These are phyloP conservation scores for Clavispora fructus DNA, from an alignment of 805 yeast species.

Conservation along the genomic window DNA sequence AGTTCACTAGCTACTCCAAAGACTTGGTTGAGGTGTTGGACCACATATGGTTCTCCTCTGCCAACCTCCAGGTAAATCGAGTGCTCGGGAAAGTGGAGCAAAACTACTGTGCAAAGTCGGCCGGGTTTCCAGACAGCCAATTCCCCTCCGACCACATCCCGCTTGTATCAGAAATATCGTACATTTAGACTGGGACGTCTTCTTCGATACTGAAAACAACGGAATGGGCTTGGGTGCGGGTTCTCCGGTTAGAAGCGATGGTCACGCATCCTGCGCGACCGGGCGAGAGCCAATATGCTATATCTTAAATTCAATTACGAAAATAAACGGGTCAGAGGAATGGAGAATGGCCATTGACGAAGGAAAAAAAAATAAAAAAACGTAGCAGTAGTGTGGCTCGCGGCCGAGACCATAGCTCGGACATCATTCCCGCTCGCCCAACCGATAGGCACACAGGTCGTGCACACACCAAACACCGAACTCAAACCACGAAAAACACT, in stretches of 20 bases:
- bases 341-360: too few relatives aligned
- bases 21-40: constrained; percentile 51
- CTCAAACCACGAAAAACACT: not conserved
- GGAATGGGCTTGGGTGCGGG: not conserved
- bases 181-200: not conserved
- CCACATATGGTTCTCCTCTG: constrained; percentile 49
- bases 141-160: constrained; percentile 58
- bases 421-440: not conserved
- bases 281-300: not conserved
- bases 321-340: too few relatives aligned
- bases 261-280: not conserved
- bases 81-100: constrained; percentile 49
- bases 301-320: too few relatives aligned
- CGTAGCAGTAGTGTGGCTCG: too few relatives aligned
- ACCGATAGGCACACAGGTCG: not conserved
- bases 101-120: constrained; percentile 19
- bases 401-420: too few relatives aligned
- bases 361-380: too few relatives aligned
- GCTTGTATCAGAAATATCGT: constrained; percentile 22
- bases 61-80: constrained; percentile 34
- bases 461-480: not conserved
- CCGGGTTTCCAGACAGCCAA: constrained; percentile 50
- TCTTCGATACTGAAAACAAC: not conserved
- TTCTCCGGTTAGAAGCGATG: not conserved
- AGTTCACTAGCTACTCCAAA: constrained; percentile 38